Base-by-base conservation (phyloP, 2,329 filamentous ascomycete species). In the Lecanicillium sp. region DNA sequence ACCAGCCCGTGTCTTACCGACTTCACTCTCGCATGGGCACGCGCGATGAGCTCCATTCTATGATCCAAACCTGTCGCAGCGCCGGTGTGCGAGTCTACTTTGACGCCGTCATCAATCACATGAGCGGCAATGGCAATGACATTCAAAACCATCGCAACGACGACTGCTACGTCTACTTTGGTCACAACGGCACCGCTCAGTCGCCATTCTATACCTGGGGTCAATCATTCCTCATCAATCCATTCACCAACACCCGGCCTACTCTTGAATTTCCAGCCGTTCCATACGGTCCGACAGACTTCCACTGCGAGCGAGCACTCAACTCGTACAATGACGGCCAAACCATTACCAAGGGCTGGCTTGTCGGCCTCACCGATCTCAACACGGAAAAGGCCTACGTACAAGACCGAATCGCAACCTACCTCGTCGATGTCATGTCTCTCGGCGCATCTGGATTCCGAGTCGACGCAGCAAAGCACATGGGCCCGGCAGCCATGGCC, bases 51-150 rank as follows among this genome's bases (percentile, higher is more conserved):
- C 18, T 38, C 5, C 35, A 29, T 12, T 31, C 28, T n/a, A 38
- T 38, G 35, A 38, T 38, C 4, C 35, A 38, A 29, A 31, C 35
- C 15, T 38, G 35, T 17, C 27, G 35, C 12, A 22, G 17, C 3
- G 28, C 16, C 9, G 35, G 35, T 5, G 35, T 38, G 11, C 27
- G 35, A 3, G 35, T 38, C 8, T 38, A 38, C 28, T 38, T 38
- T 38, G 35, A 38, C 14, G 35, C 35, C 16, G 35, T 38, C 27
- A 38, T 38, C 35, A 38, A 38, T 18, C 35, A 38, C 35, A 38
- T 38, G 35, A 31, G 17, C 20, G 35, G 35, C 17, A 38, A 38
- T 16, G 35, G 35, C 12, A 30, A 38, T 15, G 35, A 38, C 17
- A 38, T 38, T 3, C 35, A 38, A 14, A 38, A 38, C 28, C 35